Conservation (phyloP, 2,329 filamentous ascomycete genomes). For the Neopestalotiopsis sp. region DNA sequence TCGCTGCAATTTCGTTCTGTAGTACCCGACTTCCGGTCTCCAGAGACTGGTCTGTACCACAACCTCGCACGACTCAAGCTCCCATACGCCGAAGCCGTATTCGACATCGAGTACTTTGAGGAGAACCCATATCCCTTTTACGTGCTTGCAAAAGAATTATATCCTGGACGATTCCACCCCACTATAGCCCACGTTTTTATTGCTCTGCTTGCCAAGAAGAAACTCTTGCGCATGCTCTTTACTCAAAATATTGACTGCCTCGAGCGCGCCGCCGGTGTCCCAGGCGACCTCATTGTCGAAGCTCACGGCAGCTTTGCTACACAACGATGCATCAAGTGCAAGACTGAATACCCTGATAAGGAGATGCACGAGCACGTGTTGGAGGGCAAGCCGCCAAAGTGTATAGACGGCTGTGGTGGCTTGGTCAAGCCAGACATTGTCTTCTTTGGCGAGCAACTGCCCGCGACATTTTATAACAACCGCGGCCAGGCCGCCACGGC, state of each 20-base stretch:
- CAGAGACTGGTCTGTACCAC: slow-evolving; percentile 90
- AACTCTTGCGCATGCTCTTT: slow-evolving; percentile 82
- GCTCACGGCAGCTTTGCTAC: slow-evolving; percentile 94
- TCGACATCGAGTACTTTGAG: slow-evolving; percentile 90
- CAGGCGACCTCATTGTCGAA: slow-evolving; percentile 81
- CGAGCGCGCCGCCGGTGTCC: slow-evolving; percentile 85
- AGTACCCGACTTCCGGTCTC: slow-evolving; percentile 94
- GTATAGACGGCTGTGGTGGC: slow-evolving; percentile 70
- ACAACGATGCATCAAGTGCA: slow-evolving; percentile 92
- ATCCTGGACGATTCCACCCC: slow-evolving; percentile 86
- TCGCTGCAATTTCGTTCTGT: slow-evolving; percentile 29
- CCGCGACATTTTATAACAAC: slow-evolving; percentile 67
- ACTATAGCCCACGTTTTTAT: slow-evolving; percentile 93
- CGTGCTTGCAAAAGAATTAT: slow-evolving; percentile 86
- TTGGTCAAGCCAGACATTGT: slow-evolving; percentile 94
- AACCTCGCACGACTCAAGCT: slow-evolving; percentile 87
- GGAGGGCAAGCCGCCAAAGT: slow-evolving; percentile 73
- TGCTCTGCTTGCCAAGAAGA: slow-evolving; percentile 78
- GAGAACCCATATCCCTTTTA: slow-evolving; percentile 90
- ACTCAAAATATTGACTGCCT: slow-evolving; percentile 98
- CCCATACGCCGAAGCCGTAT: slow-evolving; percentile 89
- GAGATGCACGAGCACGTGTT: slow-evolving; percentile 75
- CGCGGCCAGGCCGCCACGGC: slow-evolving; percentile 61
- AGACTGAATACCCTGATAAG: slow-evolving; percentile 71
- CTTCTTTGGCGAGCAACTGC: slow-evolving; percentile 78